phyloP scores from a whole-genome alignment of 177 flowering plant genomes.

The Vitis hybrid region DNA sequence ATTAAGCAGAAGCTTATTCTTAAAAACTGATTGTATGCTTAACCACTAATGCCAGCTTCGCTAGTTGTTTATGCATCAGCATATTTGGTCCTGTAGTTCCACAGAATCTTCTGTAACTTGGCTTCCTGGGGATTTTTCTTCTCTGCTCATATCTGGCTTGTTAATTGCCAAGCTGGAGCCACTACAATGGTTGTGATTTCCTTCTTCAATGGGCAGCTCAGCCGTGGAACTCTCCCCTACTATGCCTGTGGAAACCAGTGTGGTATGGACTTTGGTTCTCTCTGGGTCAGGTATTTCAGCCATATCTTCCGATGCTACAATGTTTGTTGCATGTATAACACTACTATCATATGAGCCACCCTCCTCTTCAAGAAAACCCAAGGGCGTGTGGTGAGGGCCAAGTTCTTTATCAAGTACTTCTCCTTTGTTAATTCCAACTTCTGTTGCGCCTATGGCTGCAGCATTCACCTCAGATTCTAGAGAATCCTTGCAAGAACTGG shows the following conservation, averaged over 20 bases:
- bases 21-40: neutral
- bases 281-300: neutral
- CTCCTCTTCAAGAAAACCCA: slow-evolving; percentile 7
- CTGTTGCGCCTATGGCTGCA: slow-evolving; percentile 5
- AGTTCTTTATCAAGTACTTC: slow-evolving; percentile 3
- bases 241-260: neutral
- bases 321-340: slow-evolving; percentile 2
- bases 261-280: neutral
- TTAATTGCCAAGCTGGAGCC: neutral
- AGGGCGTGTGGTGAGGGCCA: neutral
- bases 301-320: slow-evolving; percentile 9
- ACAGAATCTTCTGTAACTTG: neutral
- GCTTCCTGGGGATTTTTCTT: no score
- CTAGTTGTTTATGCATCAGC: neutral
- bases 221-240: neutral
- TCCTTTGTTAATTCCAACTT: slow-evolving; percentile 10
- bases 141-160: neutral
- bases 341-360: neutral
- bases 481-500: slow-evolving; percentile 18
- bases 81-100: neutral
- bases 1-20: neutral
- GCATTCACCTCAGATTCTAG: slow-evolving; percentile 12
- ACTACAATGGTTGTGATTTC: neutral
- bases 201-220: neutral
- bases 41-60: neutral